Evolutionary conservation across 2,329 filamentous ascomycete species (phyloP), one percentile per base, ranked within the genome.

Genomic region (Lasiodiplodia theobromae): DNA sequence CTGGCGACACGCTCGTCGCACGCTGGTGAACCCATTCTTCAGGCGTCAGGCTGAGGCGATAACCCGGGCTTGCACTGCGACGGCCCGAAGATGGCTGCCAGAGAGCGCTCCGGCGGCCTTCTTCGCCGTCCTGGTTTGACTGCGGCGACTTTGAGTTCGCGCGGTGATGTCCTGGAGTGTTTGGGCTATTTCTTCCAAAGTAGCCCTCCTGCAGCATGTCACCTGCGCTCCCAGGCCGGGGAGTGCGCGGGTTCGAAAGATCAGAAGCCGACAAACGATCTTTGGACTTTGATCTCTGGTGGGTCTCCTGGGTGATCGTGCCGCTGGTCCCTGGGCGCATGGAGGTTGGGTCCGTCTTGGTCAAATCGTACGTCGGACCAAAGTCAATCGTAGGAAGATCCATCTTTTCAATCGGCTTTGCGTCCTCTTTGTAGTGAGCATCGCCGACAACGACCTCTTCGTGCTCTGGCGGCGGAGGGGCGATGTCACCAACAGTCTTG

Each of bases 11-110:
- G 21, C 85, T 82, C 52, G 82, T 84, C 25, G 90, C 91, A 70
- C 93, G 89, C 73, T 95, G 91, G 73, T 93, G 89, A 6, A 97
- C 93, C 80, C 91, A 97, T 73, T 96, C 89, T 77, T 97, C 93
- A 0, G 93, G 86, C 4, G 91, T 92, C 14, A 97, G 76, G 62
- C 54, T 54, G 21, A 62, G 18, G 40, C 62, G 53, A 23, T 47
- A 23, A n/a, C 56, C 54, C 5, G 67, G 67, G 31, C 67, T 68
- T 16, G 67, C 58, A n/a, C 54, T 66, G 34, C 62, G 63, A 18
- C 28, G 49, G 21, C 62, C 62, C 2, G 38, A 21, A 8, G 84
- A 82, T 6, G 94, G 93, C 72, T 94, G 91, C 94, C 94, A 97
- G 4, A 90, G 84, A 71, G 96, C 82, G 73, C 87, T 93, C 71